These are phyloP conservation scores for Galerina marginata DNA, from an alignment of 768 basidiomycete species.

Conservation along the genomic window DNA sequence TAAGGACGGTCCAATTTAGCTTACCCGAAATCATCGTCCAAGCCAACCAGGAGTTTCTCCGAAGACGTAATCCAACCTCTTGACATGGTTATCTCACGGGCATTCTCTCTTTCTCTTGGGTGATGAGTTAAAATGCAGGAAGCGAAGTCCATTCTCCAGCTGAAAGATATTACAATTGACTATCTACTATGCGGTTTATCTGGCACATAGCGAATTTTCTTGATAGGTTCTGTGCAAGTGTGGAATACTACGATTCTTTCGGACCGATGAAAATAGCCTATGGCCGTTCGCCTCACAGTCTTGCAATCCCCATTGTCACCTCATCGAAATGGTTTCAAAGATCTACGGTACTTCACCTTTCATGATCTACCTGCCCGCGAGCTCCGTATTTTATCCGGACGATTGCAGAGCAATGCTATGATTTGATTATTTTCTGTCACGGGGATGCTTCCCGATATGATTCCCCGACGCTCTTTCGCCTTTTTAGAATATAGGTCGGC, in stretches of 20 bases:
- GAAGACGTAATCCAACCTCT: neutral
- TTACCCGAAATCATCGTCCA: neutral
- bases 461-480: constrained; percentile 7
- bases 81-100: neutral
- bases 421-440: constrained; percentile 7
- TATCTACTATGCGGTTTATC: too few species aligned
- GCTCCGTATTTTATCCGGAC: constrained; percentile 21
- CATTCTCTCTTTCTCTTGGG: too few species aligned
- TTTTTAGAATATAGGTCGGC: neutral
- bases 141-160: too few species aligned
- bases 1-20: neutral
- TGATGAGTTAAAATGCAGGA: too few species aligned
- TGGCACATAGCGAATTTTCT: too few species aligned
- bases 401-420: constrained; percentile 5
- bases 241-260: too few species aligned
- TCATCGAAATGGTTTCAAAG: too few species aligned
- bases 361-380: neutral
- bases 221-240: too few species aligned
- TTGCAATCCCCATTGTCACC: neutral
- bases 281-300: too few species aligned
- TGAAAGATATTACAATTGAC: too few species aligned
- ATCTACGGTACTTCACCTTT: neutral
- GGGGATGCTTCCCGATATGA: constrained; percentile 19
- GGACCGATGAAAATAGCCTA: neutral
- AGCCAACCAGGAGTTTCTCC: constrained; percentile 17